A percentile compares a stretch with the other conserved stretches of the same genome.
Conservation (phyloP, 2,329 filamentous ascomycete species). For the Fusarium sp. region DNA sequence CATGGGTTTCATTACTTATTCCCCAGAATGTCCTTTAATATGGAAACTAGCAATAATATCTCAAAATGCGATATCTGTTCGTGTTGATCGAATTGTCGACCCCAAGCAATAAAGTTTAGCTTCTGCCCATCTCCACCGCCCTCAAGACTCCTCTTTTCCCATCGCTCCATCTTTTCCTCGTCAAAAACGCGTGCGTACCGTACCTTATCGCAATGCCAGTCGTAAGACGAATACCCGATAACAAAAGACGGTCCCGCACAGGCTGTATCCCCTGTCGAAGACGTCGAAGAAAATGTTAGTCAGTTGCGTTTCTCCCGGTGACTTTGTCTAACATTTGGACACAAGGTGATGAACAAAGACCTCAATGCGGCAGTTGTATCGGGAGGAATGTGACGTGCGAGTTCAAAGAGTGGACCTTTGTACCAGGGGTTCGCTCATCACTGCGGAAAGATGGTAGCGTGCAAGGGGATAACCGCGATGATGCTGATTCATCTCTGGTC, state of each 20-base stretch:
- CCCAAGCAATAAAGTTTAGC: not conserved
- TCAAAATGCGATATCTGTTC: not conserved
- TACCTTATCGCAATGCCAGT: slow-evolving; percentile 26
- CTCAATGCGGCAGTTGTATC: slow-evolving; percentile 26
- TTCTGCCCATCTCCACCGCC: slow-evolving; percentile 2
- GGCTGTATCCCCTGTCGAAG: slow-evolving; percentile 31
- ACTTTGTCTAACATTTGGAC: not conserved
- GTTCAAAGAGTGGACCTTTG: slow-evolving; percentile 34
- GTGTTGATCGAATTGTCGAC: not conserved
- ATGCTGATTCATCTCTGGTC: not conserved
- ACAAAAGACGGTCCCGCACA: slow-evolving; percentile 23
- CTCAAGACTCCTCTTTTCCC: slow-evolving; percentile 15
- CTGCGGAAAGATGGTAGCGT: not conserved
- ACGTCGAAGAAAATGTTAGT: slow-evolving; percentile 28
- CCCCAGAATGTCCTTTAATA: fast-evolving
- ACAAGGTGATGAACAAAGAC: slow-evolving; percentile 26
- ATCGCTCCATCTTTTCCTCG: not conserved
- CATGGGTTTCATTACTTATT: fast-evolving
- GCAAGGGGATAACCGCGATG: not conserved
- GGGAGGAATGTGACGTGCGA: slow-evolving; percentile 26
- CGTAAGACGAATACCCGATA: slow-evolving; percentile 28
- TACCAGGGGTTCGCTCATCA: slow-evolving; percentile 12
- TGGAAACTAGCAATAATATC: too few relatives aligned
- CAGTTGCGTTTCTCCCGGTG: too few relatives aligned
- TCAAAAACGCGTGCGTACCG: not conserved